These are phyloP conservation scores for Coemansia sp. DNA, from an alignment of 192 early-diverging fungal genomes.

Conservation along the genomic window DNA sequence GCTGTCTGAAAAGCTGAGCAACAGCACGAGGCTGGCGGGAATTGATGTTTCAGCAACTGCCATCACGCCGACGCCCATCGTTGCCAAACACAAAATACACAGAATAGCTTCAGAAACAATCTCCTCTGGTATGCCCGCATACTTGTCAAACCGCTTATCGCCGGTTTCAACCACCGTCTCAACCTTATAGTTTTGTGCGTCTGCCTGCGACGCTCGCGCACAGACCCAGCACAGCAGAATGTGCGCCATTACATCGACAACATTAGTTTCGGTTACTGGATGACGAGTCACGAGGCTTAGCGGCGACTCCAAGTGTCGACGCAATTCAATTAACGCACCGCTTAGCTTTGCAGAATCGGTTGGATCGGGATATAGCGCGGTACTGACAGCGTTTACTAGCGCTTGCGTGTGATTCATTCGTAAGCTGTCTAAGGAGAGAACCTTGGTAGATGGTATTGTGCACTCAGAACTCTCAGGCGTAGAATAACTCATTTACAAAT, in stretches of 20 bases:
- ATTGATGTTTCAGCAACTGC: constrained; percentile 40
- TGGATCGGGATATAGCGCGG: constrained; percentile 20
- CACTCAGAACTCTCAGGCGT: not conserved
- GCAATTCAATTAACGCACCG: constrained; percentile 22
- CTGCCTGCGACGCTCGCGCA: constrained; percentile 31
- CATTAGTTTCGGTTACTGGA: constrained; percentile 41
- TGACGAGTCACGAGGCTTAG: constrained; percentile 21
- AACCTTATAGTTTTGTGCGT: constrained; percentile 30
- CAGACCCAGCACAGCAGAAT: constrained; percentile 50
- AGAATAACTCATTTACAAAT: not conserved
- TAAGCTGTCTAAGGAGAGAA: constrained; percentile 34
- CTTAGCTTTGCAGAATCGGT: constrained; percentile 13
- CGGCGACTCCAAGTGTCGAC: constrained; percentile 44
- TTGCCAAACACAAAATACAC: constrained; percentile 34
- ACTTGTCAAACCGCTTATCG: constrained; percentile 30
- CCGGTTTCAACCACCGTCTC: constrained; percentile 8
- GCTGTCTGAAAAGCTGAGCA: constrained; percentile 18
- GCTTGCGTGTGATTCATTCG: constrained; percentile 39
- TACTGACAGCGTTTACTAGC: constrained; percentile 39
- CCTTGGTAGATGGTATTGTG: not conserved
- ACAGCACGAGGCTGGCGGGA: constrained; percentile 30
- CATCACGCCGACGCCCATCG: constrained; percentile 26
- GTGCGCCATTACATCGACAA: constrained; percentile 29
- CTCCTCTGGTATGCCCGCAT: constrained; percentile 16
- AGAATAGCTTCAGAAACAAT: constrained; percentile 26